Evolutionary conservation across 225 moss, liverwort and hornwort species (phyloP).

Genomic region (Ulota crispa): DNA sequence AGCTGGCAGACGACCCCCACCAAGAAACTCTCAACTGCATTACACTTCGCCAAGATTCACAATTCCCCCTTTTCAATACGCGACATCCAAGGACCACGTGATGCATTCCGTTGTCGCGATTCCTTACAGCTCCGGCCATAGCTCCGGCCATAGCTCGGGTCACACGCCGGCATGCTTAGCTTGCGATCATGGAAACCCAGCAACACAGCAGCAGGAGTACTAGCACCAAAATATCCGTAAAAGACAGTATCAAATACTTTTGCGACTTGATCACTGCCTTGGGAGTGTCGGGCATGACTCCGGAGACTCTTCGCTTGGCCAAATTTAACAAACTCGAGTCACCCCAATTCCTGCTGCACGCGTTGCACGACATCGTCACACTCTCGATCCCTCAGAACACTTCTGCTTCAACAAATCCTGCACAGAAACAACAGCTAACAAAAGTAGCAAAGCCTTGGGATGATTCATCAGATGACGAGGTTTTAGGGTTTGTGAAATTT

Average conservation of each 20-base stretch:
- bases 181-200: conserved; percentile 29
- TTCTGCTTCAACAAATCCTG: not conserved
- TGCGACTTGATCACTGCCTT: conserved; percentile 36
- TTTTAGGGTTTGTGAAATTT: conserved; percentile 49
- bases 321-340: conserved; percentile 48
- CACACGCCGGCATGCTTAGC: not conserved
- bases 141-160: not conserved
- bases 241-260: conserved; percentile 44
- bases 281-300: conserved; percentile 38
- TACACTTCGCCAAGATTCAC: conserved; percentile 3
- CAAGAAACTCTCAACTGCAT: not conserved
- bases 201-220: not conserved
- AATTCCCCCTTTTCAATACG: not conserved
- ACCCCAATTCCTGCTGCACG: conserved; percentile 27
- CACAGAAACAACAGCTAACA: not conserved
- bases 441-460: conserved; percentile 2
- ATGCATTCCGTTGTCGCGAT: not conserved
- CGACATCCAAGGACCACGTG: not conserved
- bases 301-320: conserved; percentile 47
- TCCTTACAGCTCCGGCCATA: not conserved
- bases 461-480: conserved; percentile 26
- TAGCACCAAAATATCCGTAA: conserved; percentile 26
- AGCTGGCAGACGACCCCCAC: too few relatives aligned
- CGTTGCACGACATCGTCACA: conserved; percentile 33
- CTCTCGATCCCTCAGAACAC: not conserved